Percentiles rank a stretch among this genome's conserved stretches.
Evolutionary conservation across 805 yeast species (phyloP).

Genomic region (Candida qinlingensis): DNA sequence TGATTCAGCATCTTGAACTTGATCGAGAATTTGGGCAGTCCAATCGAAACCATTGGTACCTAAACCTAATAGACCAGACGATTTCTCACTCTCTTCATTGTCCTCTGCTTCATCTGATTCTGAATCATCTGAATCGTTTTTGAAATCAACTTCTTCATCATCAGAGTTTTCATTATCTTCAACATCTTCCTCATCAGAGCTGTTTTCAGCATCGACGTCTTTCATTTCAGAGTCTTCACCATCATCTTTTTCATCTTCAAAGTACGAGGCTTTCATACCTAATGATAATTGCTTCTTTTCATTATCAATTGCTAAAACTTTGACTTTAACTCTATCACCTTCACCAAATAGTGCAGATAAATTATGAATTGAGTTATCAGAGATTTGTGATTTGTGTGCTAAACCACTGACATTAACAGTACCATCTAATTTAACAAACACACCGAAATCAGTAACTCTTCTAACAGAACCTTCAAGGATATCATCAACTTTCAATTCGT

Average conservation of each 20-base stretch:
- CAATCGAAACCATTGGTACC: slow-evolving; percentile 90
- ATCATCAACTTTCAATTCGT: slow-evolving; percentile 65
- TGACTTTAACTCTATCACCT: slow-evolving; percentile 89
- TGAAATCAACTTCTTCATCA: slow-evolving; percentile 20
- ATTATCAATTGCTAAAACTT: slow-evolving; percentile 56
- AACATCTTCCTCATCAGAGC: slow-evolving; percentile 17
- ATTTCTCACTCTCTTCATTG: slow-evolving; percentile 19
- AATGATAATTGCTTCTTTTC: slow-evolving; percentile 74
- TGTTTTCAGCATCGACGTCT: slow-evolving; percentile 20
- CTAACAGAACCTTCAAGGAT: slow-evolving; percentile 73
- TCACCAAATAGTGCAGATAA: slow-evolving; percentile 65
- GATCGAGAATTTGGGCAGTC: slow-evolving; percentile 87
- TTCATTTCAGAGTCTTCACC: slow-evolving; percentile 27
- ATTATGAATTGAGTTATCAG: slow-evolving; percentile 61
- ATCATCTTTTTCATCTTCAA: slow-evolving; percentile 36
- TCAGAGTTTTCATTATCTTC: slow-evolving; percentile 21
- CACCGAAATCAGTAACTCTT: slow-evolving; percentile 83
- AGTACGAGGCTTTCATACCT: slow-evolving; percentile 94
- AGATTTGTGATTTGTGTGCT: slow-evolving; percentile 80
- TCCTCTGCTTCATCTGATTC: slow-evolving; percentile 20
- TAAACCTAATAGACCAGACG: slow-evolving; percentile 43
- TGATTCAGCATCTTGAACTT: slow-evolving; percentile 55
- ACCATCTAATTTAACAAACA: slow-evolving; percentile 75
- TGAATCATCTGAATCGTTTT: slow-evolving; percentile 18
- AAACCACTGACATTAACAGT: slow-evolving; percentile 75